Percentiles rank a stretch among this genome's conserved stretches.
These are phyloP conservation scores for Coemansia sp. DNA, from an alignment of 192 early-diverging fungal genomes.

Conservation along the genomic window DNA sequence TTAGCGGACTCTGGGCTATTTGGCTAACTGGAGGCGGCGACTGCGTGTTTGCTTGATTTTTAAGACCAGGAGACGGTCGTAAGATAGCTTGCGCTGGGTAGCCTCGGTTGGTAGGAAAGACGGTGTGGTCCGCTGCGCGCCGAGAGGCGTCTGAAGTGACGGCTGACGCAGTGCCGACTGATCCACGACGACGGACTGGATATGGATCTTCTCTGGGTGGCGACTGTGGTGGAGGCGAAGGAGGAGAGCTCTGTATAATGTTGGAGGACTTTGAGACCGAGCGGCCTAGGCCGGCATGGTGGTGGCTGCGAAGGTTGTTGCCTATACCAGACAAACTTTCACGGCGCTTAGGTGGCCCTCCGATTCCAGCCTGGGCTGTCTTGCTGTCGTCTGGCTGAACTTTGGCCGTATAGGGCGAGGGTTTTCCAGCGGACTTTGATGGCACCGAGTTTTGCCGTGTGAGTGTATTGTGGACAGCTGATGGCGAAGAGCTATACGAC, in stretches of 20 bases:
- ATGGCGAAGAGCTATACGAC: slow-evolving; percentile 1
- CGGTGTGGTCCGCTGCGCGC: slow-evolving; percentile 14
- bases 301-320: slow-evolving; percentile 47
- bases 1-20: not conserved
- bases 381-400: not conserved
- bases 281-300: slow-evolving; percentile 36
- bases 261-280: slow-evolving; percentile 19
- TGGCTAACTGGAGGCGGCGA: slow-evolving; percentile 1
- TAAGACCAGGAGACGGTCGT: slow-evolving; percentile 6
- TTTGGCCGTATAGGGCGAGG: slow-evolving; percentile 27
- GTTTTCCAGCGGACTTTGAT: slow-evolving; percentile 4
- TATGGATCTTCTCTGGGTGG: not conserved
- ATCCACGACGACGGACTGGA: slow-evolving; percentile 28
- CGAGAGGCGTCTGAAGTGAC: slow-evolving; percentile 19
- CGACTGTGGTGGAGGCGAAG: not conserved
- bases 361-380: slow-evolving; percentile 26
- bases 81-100: not conserved
- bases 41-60: not conserved
- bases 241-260: not conserved
- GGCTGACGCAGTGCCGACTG: slow-evolving; percentile 18
- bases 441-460: not conserved
- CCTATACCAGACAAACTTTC: slow-evolving; percentile 54
- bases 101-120: slow-evolving; percentile 33
- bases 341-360: slow-evolving; percentile 40
- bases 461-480: slow-evolving; percentile 6